Percentiles rank a stretch among this genome's conserved stretches.
Evolutionary conservation across 2,329 filamentous ascomycete genomes (phyloP).

Genomic region (Teratosphaeria epicoccoides): DNA sequence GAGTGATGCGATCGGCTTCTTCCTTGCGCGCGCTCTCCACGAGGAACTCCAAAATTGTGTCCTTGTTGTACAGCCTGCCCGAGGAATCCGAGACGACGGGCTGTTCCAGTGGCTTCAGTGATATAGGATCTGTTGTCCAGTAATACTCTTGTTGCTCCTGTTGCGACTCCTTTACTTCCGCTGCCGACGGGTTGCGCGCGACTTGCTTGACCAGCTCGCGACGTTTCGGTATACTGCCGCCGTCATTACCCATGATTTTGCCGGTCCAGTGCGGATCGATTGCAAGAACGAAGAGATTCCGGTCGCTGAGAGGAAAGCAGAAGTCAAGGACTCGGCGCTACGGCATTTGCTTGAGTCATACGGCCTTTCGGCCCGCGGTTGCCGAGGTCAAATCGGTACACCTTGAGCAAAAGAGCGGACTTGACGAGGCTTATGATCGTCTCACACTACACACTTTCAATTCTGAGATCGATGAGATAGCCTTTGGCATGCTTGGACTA

Average conservation of each 20-base stretch:
- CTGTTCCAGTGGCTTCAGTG: slow-evolving; percentile 59
- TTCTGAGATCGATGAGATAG: too few relatives aligned
- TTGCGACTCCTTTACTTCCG: slow-evolving; percentile 79
- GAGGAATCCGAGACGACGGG: slow-evolving; percentile 75
- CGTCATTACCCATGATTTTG: slow-evolving; percentile 80
- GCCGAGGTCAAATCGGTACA: not conserved
- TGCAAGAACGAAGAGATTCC: not conserved
- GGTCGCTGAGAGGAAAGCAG: not conserved
- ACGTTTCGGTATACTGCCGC: slow-evolving; percentile 86
- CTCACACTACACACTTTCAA: too few relatives aligned
- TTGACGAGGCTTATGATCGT: too few relatives aligned
- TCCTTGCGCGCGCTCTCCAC: slow-evolving; percentile 43
- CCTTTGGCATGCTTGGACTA: too few relatives aligned
- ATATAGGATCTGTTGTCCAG: slow-evolving; percentile 84
- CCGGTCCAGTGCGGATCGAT: too few relatives aligned
- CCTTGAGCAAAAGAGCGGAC: not conserved
- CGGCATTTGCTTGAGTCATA: not conserved
- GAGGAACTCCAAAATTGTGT: slow-evolving; percentile 65
- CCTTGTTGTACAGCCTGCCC: slow-evolving; percentile 89
- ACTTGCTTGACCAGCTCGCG: slow-evolving; percentile 94
- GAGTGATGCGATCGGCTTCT: slow-evolving; percentile 52
- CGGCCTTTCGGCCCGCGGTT: not conserved
- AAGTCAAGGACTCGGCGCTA: not conserved
- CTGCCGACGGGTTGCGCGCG: slow-evolving; percentile 67
- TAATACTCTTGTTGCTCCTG: slow-evolving; percentile 75